A percentile compares a stretch with the other conserved stretches of the same genome.
phyloP scores from a whole-genome alignment of 2,329 filamentous ascomycete species.

The Pyrenochaeta sp. region DNA sequence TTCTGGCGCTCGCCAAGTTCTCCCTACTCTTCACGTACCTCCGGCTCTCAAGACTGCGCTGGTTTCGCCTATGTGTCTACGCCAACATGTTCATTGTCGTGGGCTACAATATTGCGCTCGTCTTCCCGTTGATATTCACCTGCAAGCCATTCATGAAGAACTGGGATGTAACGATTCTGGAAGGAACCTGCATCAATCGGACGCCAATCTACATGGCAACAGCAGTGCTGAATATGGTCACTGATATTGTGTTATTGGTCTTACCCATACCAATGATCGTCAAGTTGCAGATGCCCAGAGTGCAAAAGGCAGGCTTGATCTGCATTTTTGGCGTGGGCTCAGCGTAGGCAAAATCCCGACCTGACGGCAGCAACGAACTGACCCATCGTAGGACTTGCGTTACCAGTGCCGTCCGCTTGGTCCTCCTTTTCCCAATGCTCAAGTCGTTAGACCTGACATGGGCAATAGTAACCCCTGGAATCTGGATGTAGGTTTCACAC shows the following conservation, averaged over 20 bases:
- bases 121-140: slow-evolving; percentile 30
- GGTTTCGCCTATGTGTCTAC: slow-evolving; percentile 19
- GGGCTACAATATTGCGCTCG: slow-evolving; percentile 22
- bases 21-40: slow-evolving; percentile 30
- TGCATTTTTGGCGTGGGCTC: slow-evolving; percentile 28
- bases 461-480: slow-evolving; percentile 19
- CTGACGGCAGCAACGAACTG: neutral
- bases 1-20: slow-evolving; percentile 25
- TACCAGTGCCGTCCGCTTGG: slow-evolving; percentile 13
- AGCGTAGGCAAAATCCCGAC: slow-evolving; percentile 7
- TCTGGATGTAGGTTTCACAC: slow-evolving; percentile 14
- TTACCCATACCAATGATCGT: slow-evolving; percentile 29
- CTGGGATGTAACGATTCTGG: slow-evolving; percentile 23
- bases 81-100: slow-evolving; percentile 29
- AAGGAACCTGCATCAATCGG: slow-evolving; percentile 24
- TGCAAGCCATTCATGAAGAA: slow-evolving; percentile 24
- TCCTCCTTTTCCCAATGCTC: slow-evolving; percentile 14
- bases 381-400: slow-evolving; percentile 9
- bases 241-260: slow-evolving; percentile 23
- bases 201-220: slow-evolving; percentile 29
- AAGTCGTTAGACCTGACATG: slow-evolving; percentile 17
- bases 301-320: slow-evolving; percentile 23
- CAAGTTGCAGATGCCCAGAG: slow-evolving; percentile 20
- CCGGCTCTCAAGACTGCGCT: slow-evolving; percentile 14
- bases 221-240: slow-evolving; percentile 27